Base-by-base conservation (phyloP, 1,284 basidiomycete species). In the Vanrija sp. region DNA sequence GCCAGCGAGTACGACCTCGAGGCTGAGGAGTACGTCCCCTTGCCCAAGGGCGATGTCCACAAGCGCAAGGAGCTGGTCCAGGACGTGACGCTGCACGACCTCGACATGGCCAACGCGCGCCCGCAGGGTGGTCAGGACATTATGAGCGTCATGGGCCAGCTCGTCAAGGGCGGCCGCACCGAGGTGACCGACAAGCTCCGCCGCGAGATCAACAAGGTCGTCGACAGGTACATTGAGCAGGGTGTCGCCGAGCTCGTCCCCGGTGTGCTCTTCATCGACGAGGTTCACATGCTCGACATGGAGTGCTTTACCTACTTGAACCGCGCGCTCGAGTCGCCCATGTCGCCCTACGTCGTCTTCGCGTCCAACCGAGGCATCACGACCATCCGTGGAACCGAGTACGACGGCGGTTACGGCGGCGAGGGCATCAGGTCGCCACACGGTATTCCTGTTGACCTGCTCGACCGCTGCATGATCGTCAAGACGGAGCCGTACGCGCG, bases 231-330 rank as follows among this genome's bases (percentile, higher is more conserved):
- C 75, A 95, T 98, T 40, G 93, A 98, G 72, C 93, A 98, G 75
- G 95, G 95, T 29, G 92, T 98, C 3, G 95, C 96, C 19, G 95
- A 98, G 78, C 86, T 98, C 29, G 89, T 98, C 1, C 95, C 95
- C 9, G 95, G 95, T 15, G 95, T 98, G 2, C 86, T 98, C 9
- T 98, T 98, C 78, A 96, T 98, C 65, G 96, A 98, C 75, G 96
- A 98, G 84, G 93, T 98, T 19, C 95, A 98, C 80, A 98, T 98
- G 95, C 86, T 98, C 63, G 95, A 98, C 77, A 94, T 98, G 72
- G 96, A 98, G 77, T 97, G 94, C 77, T 98, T 98, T 80, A 98
- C 95, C 8, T 98, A 96, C 78, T 83, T 98, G 49, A 98, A 98
- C 78, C 88, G 93, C 14, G 84, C 97, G 8, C 82, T 98, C 52